Conservation (phyloP, 441 rosid species). For the Biscutella laevigata region DNA sequence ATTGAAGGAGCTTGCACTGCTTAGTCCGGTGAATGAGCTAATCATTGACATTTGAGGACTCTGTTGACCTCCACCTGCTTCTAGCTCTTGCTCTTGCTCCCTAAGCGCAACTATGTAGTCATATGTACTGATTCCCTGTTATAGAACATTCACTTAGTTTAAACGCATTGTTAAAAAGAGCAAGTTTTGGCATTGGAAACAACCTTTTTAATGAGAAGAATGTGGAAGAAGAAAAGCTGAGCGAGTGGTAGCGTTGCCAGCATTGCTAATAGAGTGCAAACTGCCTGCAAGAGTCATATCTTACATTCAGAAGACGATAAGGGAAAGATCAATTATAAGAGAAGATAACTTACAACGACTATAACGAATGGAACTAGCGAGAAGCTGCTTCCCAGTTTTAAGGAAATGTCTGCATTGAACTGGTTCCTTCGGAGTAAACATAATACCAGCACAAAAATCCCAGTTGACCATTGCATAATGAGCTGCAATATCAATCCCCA, state of each 20-base stretch:
- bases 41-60: conserved; percentile 94
- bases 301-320: not conserved
- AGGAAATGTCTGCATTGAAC: conserved; percentile 56
- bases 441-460: conserved; percentile 73
- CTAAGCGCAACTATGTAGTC: conserved; percentile 92
- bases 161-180: not conserved
- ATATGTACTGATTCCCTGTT: conserved; percentile 89
- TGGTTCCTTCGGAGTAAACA: conserved; percentile 71
- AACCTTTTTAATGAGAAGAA: conserved; percentile 89
- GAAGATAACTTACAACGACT: conserved; percentile 66
- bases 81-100: conserved; percentile 93
- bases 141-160: not conserved
- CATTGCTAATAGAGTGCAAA: conserved; percentile 89
- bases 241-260: conserved; percentile 86
- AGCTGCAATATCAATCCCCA: conserved; percentile 89
- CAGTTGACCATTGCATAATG: conserved; percentile 89
- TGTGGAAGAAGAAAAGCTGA: conserved; percentile 93
- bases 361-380: conserved; percentile 75
- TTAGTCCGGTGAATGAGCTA: conserved; percentile 88
- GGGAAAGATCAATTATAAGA: not conserved
- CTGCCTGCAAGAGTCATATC: conserved; percentile 39
- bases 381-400: conserved; percentile 94
- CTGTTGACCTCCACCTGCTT: conserved; percentile 77
- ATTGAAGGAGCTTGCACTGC: conserved; percentile 92
- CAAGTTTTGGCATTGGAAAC: not conserved